A percentile compares a stretch with the other conserved stretches of the same genome.
Evolutionary conservation across 164 flowering plant species (phyloP).

Genomic region (Santalum album): DNA sequence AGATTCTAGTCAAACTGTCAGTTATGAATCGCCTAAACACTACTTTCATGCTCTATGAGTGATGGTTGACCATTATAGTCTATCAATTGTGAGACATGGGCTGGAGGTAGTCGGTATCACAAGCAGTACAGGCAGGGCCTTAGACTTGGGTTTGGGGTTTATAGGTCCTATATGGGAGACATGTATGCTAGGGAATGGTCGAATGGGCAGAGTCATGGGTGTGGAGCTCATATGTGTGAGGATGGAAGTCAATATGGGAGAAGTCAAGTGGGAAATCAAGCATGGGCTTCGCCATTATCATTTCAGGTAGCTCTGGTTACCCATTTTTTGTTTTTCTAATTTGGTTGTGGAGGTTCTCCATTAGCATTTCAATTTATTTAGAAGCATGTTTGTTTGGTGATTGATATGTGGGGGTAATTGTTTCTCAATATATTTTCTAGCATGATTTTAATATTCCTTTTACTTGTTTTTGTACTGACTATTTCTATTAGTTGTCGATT

Average conservation of each 20-base stretch:
- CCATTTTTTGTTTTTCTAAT: not conserved
- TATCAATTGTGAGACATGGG: conserved; percentile 68
- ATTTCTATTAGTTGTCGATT: too few species aligned
- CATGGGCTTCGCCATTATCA: conserved; percentile 53
- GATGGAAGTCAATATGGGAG: conserved; percentile 50
- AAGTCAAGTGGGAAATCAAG: conserved; percentile 53
- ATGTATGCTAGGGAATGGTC: conserved; percentile 52
- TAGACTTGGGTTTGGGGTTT: conserved; percentile 46
- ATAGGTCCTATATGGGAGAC: conserved; percentile 48
- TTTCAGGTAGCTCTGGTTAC: conserved; percentile 29
- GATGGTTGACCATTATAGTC: too few species aligned
- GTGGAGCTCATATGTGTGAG: conserved; percentile 50
- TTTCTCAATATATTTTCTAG: too few species aligned
- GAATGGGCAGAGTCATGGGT: conserved; percentile 51
- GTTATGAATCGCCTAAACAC: too few species aligned
- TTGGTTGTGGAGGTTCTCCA: not conserved
- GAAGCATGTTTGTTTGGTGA: not conserved
- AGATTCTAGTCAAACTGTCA: too few species aligned
- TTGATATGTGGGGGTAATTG: not conserved
- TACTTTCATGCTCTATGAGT: too few species aligned
- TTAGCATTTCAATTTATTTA: not conserved
- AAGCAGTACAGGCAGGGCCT: conserved; percentile 50
- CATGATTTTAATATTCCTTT: not conserved
- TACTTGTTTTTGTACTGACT: not conserved
- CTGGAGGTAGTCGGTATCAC: conserved; percentile 46